phyloP scores from a whole-genome alignment of 2,329 filamentous ascomycete species.

The Parastagonospora nodorum region DNA sequence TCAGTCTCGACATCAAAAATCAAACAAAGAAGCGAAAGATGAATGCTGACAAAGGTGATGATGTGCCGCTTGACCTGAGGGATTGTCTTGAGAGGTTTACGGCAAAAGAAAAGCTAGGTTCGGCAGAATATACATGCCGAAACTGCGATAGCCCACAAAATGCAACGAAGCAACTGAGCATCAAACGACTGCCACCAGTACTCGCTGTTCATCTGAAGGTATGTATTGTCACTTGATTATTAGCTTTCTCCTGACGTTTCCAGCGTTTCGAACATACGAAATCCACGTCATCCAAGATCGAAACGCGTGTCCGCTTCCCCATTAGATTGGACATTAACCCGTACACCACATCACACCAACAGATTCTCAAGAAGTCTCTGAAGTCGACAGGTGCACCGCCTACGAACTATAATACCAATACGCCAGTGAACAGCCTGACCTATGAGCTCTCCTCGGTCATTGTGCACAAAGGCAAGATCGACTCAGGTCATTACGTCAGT shows the following conservation, averaged over 20 bases:
- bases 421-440: conserved; percentile 61
- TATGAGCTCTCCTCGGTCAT: conserved; percentile 91
- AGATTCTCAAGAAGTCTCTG: conserved; percentile 32
- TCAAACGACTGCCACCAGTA: conserved; percentile 85
- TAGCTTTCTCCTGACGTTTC: conserved; percentile 16
- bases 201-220: conserved; percentile 93
- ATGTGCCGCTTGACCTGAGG: conserved; percentile 47
- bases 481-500: conserved; percentile 90
- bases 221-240: conserved; percentile 20
- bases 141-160: conserved; percentile 77
- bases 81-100: conserved; percentile 87
- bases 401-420: conserved; percentile 40
- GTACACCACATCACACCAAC: conserved; percentile 71
- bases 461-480: conserved; percentile 90
- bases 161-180: conserved; percentile 80
- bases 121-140: conserved; percentile 83
- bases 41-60: conserved; percentile 41
- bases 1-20: conserved; percentile 84
- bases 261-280: conserved; percentile 78
- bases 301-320: conserved; percentile 84
- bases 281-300: conserved; percentile 80
- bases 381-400: conserved; percentile 46
- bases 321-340: conserved; percentile 87
- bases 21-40: conserved; percentile 69
- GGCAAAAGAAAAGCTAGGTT: conserved; percentile 72